These are phyloP conservation scores for Leptoxyphium fumago DNA, from an alignment of 2,329 filamentous ascomycete genomes.

Conservation along the genomic window DNA sequence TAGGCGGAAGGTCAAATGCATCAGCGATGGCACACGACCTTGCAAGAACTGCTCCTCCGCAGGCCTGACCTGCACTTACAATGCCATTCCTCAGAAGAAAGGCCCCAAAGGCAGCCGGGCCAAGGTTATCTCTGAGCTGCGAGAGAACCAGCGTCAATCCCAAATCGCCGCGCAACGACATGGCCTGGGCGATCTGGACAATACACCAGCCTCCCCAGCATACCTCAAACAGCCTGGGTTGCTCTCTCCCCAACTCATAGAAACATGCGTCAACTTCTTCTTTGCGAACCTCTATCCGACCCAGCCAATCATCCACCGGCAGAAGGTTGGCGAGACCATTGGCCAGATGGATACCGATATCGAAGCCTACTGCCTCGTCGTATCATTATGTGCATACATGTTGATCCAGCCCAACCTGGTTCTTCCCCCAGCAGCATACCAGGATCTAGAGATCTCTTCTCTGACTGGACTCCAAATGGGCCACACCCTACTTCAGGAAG, in stretches of 20 bases:
- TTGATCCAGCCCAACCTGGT: conserved; percentile 35
- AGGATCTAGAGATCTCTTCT: conserved; percentile 35
- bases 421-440: conserved; percentile 24
- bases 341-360: conserved; percentile 36
- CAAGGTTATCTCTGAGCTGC: conserved; percentile 47
- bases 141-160: conserved; percentile 35
- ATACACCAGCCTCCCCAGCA: conserved; percentile 26
- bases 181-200: conserved; percentile 22
- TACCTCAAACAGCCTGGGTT: conserved; percentile 34
- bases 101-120: conserved; percentile 48
- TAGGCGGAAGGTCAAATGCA: conserved; percentile 36
- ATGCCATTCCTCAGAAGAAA: conserved; percentile 49
- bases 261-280: conserved; percentile 44
- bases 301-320: conserved; percentile 43
- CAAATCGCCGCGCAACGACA: conserved; percentile 28
- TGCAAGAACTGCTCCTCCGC: conserved; percentile 48
- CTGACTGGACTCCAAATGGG: conserved; percentile 32
- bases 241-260: conserved; percentile 34
- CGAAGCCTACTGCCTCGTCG: conserved; percentile 44
- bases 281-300: conserved; percentile 50
- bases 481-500: conserved; percentile 43
- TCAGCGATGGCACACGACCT: conserved; percentile 34
- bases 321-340: conserved; percentile 37
- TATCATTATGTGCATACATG: conserved; percentile 35
- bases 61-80: conserved; percentile 47